Evolutionary conservation across 164 flowering plant species (phyloP).

Genomic region (Macadamia integrifolia): DNA sequence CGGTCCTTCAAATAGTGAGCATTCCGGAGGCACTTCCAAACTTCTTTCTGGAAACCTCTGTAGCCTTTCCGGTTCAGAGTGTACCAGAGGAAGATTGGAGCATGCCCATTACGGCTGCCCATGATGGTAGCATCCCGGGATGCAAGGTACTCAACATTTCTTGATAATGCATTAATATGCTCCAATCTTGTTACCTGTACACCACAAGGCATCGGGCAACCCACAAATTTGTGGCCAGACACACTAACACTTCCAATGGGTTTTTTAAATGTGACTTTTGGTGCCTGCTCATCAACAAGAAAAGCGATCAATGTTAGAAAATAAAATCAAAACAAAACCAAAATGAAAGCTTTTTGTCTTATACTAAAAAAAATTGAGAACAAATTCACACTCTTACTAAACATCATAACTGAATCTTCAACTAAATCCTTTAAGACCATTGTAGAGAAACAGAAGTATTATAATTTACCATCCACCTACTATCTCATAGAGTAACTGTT

Average conservation of each 20-base stretch:
- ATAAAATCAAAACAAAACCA: no score
- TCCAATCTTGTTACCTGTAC: conserved; percentile 83
- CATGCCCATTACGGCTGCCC: conserved; percentile 98
- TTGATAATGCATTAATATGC: conserved; percentile 82
- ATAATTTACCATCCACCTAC: no score
- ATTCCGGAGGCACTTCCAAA: conserved; percentile 83
- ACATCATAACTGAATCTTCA: no score
- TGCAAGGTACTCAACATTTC: conserved; percentile 92
- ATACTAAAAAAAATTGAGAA: no score
- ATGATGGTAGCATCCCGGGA: conserved; percentile 97
- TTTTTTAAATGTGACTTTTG: conserved; percentile 85
- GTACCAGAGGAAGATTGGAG: conserved; percentile 95
- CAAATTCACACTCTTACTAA: no score
- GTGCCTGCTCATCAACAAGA: conserved; percentile 53
- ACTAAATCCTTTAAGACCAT: no score
- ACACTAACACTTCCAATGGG: conserved; percentile 97
- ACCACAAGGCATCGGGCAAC: conserved; percentile 98
- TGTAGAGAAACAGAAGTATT: no score
- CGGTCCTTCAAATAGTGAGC: conserved; percentile 86
- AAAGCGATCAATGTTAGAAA: no score
- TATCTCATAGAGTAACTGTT: no score
- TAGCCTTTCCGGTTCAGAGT: conserved; percentile 87
- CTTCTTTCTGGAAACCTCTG: conserved; percentile 92
- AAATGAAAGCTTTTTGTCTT: no score
- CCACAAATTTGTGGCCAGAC: conserved; percentile 96